Evolutionary conservation across 495 filamentous ascomycete genomes (phyloP), one percentile per base, ranked within the genome.

Genomic region (Aspergillus leporis): DNA sequence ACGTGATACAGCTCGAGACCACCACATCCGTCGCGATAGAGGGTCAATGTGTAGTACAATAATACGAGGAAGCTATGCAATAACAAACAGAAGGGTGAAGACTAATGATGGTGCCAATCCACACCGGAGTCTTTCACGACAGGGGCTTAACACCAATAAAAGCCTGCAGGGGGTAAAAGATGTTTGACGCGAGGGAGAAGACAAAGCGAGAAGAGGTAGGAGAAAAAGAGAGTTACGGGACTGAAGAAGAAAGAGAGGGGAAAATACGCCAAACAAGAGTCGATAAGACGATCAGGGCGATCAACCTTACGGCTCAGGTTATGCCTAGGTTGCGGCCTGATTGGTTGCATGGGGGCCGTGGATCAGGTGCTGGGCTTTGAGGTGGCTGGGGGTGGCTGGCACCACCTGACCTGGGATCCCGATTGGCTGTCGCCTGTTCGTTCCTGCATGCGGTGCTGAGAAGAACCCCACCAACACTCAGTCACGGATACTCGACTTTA

Each of bases 221-320:
- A 50, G 56, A 51, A 16, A 49, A 47, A 56, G n/a, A 48, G 60
- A 56, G 48, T 65, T 58, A 62, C 67, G 61, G 48, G 47, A 19
- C 21, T n/a, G n/a, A n/a, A n/a, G 41, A 30, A 45, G 47, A 63
- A 30, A 22, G 52, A 38, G 47, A 59, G 51, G 58, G 61, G 67
- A 64, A 68, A 21, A n/a, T n/a, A n/a, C n/a, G n/a, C 32, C 23
- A 53, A 28, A 41, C 38, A 54, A 40, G 30, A 52, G 22, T 18
- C 22, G 46, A 45, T 45, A 45, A 45, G 41, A 45, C 41, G 41
- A 45, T 45, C 41, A 2, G 41, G 21, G n/a, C 41, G 41, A 45
- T 45, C 3, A 45, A 45, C 14, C 41, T 10, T 45, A 45, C n/a
- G 38, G 6, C 32, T 5, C 13, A 4, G 10, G 18, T 21, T 19